Percentiles rank a stretch among this genome's conserved stretches.
These are phyloP conservation scores for Vinca major DNA, from an alignment of 305 asterid species.

Conservation along the genomic window DNA sequence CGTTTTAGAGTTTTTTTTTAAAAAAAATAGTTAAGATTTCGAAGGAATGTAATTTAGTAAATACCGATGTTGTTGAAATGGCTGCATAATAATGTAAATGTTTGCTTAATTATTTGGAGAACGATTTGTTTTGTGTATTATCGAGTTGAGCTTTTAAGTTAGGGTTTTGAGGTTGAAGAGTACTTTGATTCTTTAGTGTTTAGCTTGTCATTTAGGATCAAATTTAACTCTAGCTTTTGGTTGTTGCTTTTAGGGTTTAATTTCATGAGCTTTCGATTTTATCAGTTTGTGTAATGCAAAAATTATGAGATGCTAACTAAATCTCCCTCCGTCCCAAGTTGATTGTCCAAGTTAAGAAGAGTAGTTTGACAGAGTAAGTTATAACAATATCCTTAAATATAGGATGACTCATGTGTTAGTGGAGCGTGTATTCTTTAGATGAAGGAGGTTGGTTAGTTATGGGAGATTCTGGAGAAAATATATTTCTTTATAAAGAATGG, in stretches of 20 bases:
- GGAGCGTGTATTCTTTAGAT: too few species aligned
- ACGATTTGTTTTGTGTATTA: not conserved
- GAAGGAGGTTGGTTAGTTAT: too few species aligned
- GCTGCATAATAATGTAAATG: not conserved
- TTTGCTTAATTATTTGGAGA: not conserved
- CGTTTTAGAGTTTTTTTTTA: not conserved
- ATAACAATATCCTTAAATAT: too few species aligned
- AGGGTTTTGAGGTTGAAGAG: conserved; percentile 7
- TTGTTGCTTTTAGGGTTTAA: not conserved
- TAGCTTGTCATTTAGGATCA: not conserved
- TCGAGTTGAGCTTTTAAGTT: conserved; percentile 4
- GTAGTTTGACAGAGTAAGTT: too few species aligned
- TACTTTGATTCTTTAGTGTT: not conserved
- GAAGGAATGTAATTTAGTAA: not conserved
- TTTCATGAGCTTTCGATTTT: not conserved
- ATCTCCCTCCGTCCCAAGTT: too few species aligned
- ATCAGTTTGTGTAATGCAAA: not conserved
- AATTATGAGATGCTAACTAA: too few species aligned
- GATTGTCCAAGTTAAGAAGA: too few species aligned
- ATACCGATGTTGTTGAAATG: not conserved
- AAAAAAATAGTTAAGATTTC: not conserved
- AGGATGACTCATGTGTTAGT: too few species aligned
- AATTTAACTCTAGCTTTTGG: not conserved
- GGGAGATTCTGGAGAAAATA: too few species aligned
- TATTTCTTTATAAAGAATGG: too few species aligned